Evolutionary conservation across 257 asterid species (phyloP), one percentile per base, ranked within the genome.

Genomic region (Buddleja alternifolia): DNA sequence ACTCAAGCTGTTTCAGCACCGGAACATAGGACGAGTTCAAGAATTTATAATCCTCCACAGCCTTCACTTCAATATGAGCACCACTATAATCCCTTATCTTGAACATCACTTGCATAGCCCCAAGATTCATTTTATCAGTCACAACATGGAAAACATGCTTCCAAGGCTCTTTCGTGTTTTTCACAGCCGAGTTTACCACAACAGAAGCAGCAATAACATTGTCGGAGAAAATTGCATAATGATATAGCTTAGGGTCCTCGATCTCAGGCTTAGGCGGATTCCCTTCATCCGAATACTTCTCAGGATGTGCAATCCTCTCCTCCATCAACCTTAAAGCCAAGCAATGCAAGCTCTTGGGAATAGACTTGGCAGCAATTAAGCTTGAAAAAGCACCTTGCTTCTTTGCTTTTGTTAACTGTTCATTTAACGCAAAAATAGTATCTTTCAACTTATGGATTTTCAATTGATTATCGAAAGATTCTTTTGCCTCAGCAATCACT

Each of bases 331-430:
- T 78, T 86, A 88, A 47, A 52, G 95, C 84, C 74, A 88, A 61
- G 69, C 95, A 88, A 61, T 88, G 95, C 86, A 88, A 77, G 73
- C 96, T 88, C 78, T 88, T 88, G 37, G 96, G 96, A 62, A 84
- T 88, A 16, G 93, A 88, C 74, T 88, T 88, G 60, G 96, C 96
- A 45, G 96, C 96, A 77, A 88, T 82, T 85, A 88, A 79, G 83
- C 92, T 88, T 14, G 96, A 82, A 42, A 88, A 88, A 54, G 93
- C 96, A 62, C 96, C 96, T 58, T 85, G 90, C 82, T 86, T 89
- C 72, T 86, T 88, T 4, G 90, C 82, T 74, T 88, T 88, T 9
- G 89, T 84, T 44, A 86, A 60, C 81, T 78, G 90, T 60, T 86
- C 96, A 71, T 86, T 84, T 67, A 88, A 73, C 12, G 87, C 89